These are phyloP conservation scores for Syzygium grande DNA, from an alignment of 345 rosid species.

Conservation along the genomic window DNA sequence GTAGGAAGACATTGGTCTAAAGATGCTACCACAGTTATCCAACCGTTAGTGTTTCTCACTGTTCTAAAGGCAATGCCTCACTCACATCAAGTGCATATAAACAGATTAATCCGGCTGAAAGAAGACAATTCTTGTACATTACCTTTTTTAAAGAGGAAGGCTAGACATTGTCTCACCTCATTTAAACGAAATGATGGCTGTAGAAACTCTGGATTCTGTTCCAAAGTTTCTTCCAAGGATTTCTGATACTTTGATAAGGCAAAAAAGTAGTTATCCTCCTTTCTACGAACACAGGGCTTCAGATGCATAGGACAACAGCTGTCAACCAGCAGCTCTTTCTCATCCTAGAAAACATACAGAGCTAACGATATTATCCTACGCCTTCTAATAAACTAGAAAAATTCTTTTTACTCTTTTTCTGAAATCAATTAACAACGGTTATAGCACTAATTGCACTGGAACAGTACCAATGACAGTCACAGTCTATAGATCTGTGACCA, in stretches of 20 bases:
- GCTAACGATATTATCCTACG: neutral
- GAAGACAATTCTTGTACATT: neutral
- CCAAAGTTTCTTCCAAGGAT: conserved; percentile 55
- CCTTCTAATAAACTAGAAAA: neutral
- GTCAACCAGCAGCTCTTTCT: conserved; percentile 74
- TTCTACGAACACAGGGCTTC: conserved; percentile 68
- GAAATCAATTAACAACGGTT: neutral
- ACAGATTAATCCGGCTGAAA: neutral
- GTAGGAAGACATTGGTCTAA: neutral
- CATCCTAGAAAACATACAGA: conserved; percentile 52
- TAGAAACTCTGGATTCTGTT: conserved; percentile 63
- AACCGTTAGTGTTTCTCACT: neutral
- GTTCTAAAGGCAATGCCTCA: neutral
- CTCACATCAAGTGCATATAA: neutral
- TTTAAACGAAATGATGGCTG: conserved; percentile 83
- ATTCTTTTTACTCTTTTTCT: neutral
- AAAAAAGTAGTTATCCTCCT: conserved; percentile 93
- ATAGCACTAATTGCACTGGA: neutral
- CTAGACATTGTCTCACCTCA: conserved; percentile 43
- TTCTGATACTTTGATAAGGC: conserved; percentile 88
- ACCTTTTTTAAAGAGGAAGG: neutral
- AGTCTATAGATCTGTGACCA: neutral
- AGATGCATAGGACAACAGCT: conserved; percentile 76
- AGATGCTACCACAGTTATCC: neutral
- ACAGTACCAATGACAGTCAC: neutral